Conservation (phyloP, 176 grass and related monocot species). For the Rhynchospora pubera region DNA sequence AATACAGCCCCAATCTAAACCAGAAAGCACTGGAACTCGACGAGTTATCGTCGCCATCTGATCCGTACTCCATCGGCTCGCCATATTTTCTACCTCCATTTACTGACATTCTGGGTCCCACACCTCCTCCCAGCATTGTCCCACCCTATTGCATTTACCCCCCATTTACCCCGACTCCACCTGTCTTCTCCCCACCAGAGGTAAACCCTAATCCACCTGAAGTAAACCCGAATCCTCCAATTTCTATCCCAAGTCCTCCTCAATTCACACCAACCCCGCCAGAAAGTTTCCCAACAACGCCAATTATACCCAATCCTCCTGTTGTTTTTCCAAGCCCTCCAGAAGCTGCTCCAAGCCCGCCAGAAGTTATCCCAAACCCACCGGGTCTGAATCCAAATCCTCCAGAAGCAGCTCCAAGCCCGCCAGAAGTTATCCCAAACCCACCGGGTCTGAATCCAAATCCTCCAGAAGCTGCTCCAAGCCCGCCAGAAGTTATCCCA, state of each 20-base stretch:
- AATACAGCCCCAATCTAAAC: conserved; percentile 13
- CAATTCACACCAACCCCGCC: conserved; percentile 21
- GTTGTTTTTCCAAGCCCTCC: conserved; percentile 28
- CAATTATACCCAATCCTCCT: not conserved
- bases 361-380: too few relatives aligned
- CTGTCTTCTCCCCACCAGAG: conserved; percentile 13
- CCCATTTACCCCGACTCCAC: conserved; percentile 12
- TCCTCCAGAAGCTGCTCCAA: not conserved
- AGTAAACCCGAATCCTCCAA: conserved; percentile 24
- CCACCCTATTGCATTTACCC: conserved; percentile 41
- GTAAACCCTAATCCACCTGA: conserved; percentile 13
- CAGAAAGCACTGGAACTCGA: conserved; percentile 21
- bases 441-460: too few relatives aligned
- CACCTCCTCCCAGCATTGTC: not conserved
- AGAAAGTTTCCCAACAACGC: not conserved
- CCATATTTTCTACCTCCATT: conserved; percentile 43
- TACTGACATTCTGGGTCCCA: conserved; percentile 27
- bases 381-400: too few relatives aligned
- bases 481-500: conserved; percentile 16
- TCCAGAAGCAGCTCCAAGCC: too few relatives aligned
- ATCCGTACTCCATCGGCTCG: conserved; percentile 31
- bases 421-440: too few relatives aligned
- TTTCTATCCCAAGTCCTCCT: conserved; percentile 24
- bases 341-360: too few relatives aligned
- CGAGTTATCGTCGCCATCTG: conserved; percentile 29